Evolutionary conservation across 768 basidiomycete genomes (phyloP), one percentile per base, ranked within the genome.

Genomic region (Omphalotus guepiniiformis): DNA sequence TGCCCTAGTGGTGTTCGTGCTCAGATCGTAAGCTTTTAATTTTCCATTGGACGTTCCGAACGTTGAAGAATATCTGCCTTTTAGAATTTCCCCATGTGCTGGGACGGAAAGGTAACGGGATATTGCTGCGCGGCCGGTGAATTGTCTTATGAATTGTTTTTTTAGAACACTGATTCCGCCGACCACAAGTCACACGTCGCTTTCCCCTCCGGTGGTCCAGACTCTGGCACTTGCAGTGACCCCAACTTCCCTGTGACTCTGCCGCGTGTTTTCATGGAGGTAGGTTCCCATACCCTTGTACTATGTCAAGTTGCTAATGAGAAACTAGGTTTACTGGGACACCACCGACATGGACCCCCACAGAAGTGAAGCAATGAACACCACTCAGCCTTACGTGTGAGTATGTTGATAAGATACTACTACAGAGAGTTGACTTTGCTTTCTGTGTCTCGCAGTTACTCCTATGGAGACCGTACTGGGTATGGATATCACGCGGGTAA

Each of bases 391-490:
- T 25, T 78, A 77, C 53, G 78, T 80, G 65, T 79, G 69, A 25
- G 71, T 61, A 8, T 8, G 19, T 30, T n/a, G 25, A n/a, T 39
- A 23, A 39, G 16, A 2, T 30, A 19, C 22, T 39, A 29, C n/a
- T 28, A 38, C n/a, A 2, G 21, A 8, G 12, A 29, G 42, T 38
- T 45, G 22, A 28, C 23, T 16, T 34, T 18, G 34, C 41, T 28
- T 36, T 34, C 21, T 19, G 15, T 16, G 29, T 26, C n/a, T 37
- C 6, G 18, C 49, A 74, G 74, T 5, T 73, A 57, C 53, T 55
- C 82, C 16, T 64, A 77, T 51, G 83, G 83, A 28, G 83, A 85
- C 56, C 71, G 74, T 9, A 82, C 79, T 29, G 81, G 81, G 8
- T 80, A 78, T 55, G 82, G 81, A 57, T 74, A 79, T 53, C 78